Evolutionary conservation across 352 stramenopile genomes (phyloP).

Genomic region (Globisporangium viniferum): DNA sequence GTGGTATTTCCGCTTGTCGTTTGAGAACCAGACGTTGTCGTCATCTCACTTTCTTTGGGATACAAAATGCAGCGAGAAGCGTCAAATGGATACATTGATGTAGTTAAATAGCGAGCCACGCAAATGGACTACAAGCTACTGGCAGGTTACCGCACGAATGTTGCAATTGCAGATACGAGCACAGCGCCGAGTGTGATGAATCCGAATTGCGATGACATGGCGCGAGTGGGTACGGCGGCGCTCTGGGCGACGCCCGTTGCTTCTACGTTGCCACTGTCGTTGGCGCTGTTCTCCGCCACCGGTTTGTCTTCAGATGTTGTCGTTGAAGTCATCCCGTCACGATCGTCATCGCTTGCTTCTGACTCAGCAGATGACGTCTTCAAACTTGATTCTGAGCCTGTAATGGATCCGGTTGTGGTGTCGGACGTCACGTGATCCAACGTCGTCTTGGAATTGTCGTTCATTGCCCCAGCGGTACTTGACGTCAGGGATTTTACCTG

Average conservation of each 20-base stretch:
- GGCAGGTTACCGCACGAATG: background rate
- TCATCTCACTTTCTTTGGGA: background rate
- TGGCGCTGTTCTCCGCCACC: background rate
- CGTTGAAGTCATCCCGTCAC: background rate
- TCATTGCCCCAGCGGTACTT: background rate
- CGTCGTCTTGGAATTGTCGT: background rate
- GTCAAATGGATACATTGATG: background rate
- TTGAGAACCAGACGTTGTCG: background rate
- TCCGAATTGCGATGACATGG: background rate
- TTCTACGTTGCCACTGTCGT: background rate
- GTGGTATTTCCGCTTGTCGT: background rate
- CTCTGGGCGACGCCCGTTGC: background rate
- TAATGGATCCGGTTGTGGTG: background rate
- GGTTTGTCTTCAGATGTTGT: background rate
- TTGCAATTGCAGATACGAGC: background rate
- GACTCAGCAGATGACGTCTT: background rate
- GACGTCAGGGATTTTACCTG: background rate
- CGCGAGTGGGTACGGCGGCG: background rate
- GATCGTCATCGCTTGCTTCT: background rate
- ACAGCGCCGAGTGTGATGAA: constrained; percentile 1
- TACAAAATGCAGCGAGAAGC: background rate
- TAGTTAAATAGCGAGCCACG: background rate
- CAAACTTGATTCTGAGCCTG: background rate
- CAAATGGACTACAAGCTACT: background rate
- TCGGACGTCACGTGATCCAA: background rate